These are phyloP conservation scores for Fusarium irregulare DNA, from an alignment of 2,329 filamentous ascomycete species.

Conservation along the genomic window DNA sequence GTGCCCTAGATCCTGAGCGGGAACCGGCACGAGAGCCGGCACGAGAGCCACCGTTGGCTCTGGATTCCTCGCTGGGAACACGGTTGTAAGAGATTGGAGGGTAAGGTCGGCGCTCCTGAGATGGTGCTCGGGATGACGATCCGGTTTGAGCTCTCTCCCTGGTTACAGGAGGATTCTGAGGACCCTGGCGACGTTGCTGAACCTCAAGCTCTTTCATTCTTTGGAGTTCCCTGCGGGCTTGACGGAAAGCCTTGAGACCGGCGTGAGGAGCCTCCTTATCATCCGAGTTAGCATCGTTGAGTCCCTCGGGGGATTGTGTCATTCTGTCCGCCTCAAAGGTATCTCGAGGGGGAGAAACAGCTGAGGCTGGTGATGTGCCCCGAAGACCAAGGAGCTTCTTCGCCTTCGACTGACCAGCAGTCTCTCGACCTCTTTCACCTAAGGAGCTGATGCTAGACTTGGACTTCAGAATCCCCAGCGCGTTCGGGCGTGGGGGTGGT, in stretches of 20 bases:
- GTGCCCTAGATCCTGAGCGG: conserved; percentile 46
- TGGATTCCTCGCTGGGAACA: conserved; percentile 57
- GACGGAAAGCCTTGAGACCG: conserved; percentile 67
- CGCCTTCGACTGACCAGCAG: conserved; percentile 61
- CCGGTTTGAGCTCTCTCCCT: conserved; percentile 38
- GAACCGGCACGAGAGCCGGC: conserved; percentile 32
- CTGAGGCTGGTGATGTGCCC: conserved; percentile 56
- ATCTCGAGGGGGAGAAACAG: conserved; percentile 54
- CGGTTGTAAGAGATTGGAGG: conserved; percentile 59
- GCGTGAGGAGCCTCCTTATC: conserved; percentile 58
- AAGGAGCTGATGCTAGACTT: conserved; percentile 77
- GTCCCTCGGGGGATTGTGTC: conserved; percentile 33
- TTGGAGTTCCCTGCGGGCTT: conserved; percentile 68
- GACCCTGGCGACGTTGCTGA: conserved; percentile 55
- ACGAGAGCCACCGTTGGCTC: conserved; percentile 41
- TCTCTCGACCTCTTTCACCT: conserved; percentile 59
- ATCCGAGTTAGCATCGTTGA: conserved; percentile 36
- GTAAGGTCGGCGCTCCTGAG: conserved; percentile 56
- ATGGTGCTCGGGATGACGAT: conserved; percentile 52
- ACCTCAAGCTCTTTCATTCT: conserved; percentile 65
- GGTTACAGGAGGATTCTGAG: conserved; percentile 14
- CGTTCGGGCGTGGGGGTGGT: conserved; percentile 60
- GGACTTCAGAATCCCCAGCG: conserved; percentile 71
- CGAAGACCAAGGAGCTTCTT: conserved; percentile 72
- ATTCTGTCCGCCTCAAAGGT: conserved; percentile 38